Conservation (phyloP, 1,284 basidiomycete species). For the Megacollybia platyphylla region DNA sequence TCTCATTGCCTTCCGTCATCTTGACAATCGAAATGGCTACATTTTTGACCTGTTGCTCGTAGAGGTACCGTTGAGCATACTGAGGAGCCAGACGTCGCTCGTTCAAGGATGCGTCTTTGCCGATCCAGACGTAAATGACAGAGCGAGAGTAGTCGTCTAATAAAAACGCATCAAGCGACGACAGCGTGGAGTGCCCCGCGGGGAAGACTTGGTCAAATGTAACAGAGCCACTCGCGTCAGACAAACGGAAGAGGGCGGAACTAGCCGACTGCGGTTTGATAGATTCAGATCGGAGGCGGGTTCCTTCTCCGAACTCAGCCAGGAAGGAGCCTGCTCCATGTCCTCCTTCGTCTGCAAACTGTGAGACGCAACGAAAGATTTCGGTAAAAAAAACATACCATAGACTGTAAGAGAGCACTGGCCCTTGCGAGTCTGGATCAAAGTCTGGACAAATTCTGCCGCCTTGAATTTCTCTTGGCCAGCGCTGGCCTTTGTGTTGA, state of each 20-base stretch:
- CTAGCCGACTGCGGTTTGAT: constrained; percentile 3
- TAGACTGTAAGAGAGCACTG: constrained; percentile 35
- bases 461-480: constrained; percentile 48
- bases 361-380: background rate
- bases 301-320: constrained; percentile 23
- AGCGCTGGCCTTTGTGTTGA: constrained; percentile 36
- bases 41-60: constrained; percentile 18
- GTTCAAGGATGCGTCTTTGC: constrained; percentile 28
- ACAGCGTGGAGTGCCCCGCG: constrained; percentile 14
- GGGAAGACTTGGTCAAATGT: constrained; percentile 23
- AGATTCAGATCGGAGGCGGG: constrained; percentile 9
- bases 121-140: constrained; percentile 47
- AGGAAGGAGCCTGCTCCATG: constrained; percentile 34
- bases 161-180: constrained; percentile 23
- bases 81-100: constrained; percentile 37
- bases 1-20: constrained; percentile 39
- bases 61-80: constrained; percentile 41
- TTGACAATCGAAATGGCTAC: constrained; percentile 31
- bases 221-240: constrained; percentile 27
- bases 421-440: constrained; percentile 29
- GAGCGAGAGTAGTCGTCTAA: constrained; percentile 20
- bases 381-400: constrained; percentile 20
- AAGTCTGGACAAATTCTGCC: constrained; percentile 38
- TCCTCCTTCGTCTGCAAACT: constrained; percentile 32
- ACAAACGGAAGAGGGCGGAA: constrained; percentile 31